Evolutionary conservation across 352 stramenopile genomes (phyloP).

Genomic region (Pythium phragmiticola): DNA sequence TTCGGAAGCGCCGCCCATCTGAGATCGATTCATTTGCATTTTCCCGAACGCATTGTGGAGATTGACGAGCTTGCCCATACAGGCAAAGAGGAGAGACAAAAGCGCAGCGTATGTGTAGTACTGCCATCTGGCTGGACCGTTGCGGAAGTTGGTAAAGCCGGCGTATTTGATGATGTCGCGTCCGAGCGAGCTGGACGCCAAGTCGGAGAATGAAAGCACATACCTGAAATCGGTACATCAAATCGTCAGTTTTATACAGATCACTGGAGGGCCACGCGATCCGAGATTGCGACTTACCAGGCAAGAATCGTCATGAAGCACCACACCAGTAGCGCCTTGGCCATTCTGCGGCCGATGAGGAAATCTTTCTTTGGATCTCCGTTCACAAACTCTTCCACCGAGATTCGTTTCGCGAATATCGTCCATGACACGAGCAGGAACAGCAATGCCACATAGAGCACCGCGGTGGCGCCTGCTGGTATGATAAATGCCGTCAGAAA

Average conservation of each 20-base stretch:
- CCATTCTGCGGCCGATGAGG: slow-evolving; percentile 46
- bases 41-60: slow-evolving; percentile 36
- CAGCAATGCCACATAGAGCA: slow-evolving; percentile 65
- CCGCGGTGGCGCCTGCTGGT: slow-evolving; percentile 47
- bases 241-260: neutral
- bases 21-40: neutral
- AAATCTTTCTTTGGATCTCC: slow-evolving; percentile 23
- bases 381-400: slow-evolving; percentile 45
- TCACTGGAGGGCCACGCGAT: neutral
- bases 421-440: slow-evolving; percentile 65
- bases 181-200: slow-evolving; percentile 32
- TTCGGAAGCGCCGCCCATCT: neutral
- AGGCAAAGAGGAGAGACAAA: slow-evolving; percentile 61
- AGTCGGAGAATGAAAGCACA: slow-evolving; percentile 44
- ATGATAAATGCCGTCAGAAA: slow-evolving; percentile 62
- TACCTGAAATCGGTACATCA: slow-evolving; percentile 36
- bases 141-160: slow-evolving; percentile 60
- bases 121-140: slow-evolving; percentile 42
- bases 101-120: slow-evolving; percentile 68
- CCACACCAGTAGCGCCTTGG: slow-evolving; percentile 43
- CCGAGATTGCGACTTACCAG: slow-evolving; percentile 35
- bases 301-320: slow-evolving; percentile 48
- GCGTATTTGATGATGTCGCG: slow-evolving; percentile 48
- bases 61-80: slow-evolving; percentile 63
- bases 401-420: slow-evolving; percentile 58